These are phyloP conservation scores for Globisporangium polare DNA, from an alignment of 352 stramenopile genomes.

Conservation along the genomic window DNA sequence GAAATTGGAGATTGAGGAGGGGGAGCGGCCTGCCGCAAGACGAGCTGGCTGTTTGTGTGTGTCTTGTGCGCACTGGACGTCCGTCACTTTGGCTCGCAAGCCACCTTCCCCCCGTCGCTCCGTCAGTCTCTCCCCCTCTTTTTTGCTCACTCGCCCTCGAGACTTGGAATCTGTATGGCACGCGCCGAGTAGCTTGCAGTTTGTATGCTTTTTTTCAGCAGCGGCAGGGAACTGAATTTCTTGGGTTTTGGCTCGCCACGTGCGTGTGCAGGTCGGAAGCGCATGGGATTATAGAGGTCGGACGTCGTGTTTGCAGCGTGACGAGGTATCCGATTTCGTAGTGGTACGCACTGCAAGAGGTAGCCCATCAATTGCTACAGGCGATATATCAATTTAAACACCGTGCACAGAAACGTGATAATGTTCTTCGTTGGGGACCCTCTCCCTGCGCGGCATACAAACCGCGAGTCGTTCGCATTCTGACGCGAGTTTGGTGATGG, in stretches of 20 bases:
- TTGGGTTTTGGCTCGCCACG: constrained; percentile 7
- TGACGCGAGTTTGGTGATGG: background rate
- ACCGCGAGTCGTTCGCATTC: background rate
- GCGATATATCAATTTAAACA: background rate
- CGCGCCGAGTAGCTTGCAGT: too few relatives aligned
- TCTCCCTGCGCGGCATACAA: background rate
- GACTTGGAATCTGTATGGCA: too few relatives aligned
- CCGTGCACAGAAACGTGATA: background rate
- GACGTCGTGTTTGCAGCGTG: background rate
- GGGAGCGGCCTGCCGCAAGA: background rate
- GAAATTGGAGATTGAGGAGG: constrained; percentile 58
- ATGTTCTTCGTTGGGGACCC: background rate
- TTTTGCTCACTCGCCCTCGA: background rate
- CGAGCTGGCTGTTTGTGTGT: background rate
- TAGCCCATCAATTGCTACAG: background rate
- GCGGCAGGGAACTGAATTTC: constrained; percentile 16
- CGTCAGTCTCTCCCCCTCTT: constrained; percentile 7
- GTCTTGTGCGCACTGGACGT: constrained; percentile 19
- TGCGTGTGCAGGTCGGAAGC: background rate
- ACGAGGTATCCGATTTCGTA: background rate
- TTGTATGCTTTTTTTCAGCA: too few relatives aligned
- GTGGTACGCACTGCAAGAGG: background rate
- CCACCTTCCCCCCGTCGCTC: constrained; percentile 6
- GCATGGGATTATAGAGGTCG: background rate
- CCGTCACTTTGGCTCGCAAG: constrained; percentile 5